Conservation (phyloP, 169 alveolate genomes). For the Miamiensis avidus region DNA sequence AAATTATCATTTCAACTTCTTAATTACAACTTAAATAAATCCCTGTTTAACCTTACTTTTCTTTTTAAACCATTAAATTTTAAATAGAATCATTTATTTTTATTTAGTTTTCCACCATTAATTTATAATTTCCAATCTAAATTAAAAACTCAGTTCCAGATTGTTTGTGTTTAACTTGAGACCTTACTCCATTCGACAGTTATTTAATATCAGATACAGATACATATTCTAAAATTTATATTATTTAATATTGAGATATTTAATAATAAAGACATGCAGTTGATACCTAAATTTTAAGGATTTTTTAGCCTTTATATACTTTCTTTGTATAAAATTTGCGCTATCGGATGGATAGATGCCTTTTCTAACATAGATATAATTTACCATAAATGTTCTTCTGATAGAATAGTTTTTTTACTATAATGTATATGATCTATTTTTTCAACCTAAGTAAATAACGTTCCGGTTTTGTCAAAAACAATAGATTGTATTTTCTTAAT, state of each 20-base stretch:
- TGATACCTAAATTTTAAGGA: background rate
- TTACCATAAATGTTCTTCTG: slow-evolving; percentile 17
- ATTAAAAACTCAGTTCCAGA: too few relatives aligned
- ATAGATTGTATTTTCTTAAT: slow-evolving; percentile 29
- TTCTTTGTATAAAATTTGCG: slow-evolving; percentile 8
- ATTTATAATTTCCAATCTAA: slow-evolving; percentile 20
- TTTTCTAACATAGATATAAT: slow-evolving; percentile 8
- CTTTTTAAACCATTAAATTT: background rate
- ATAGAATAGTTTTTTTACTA: too few relatives aligned
- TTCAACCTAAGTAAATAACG: slow-evolving; percentile 39
- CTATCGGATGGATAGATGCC: slow-evolving; percentile 2
- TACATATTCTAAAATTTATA: background rate
- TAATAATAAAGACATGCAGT: too few relatives aligned
- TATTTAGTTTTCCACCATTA: slow-evolving; percentile 5
- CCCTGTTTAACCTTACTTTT: slow-evolving; percentile 22
- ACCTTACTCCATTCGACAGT: background rate
- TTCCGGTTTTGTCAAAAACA: slow-evolving; percentile 50
- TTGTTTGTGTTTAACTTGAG: background rate
- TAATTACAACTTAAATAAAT: slow-evolving; percentile 17
- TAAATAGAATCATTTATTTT: slow-evolving; percentile 7
- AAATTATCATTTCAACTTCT: background rate
- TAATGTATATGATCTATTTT: slow-evolving; percentile 11
- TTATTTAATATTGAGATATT: too few relatives aligned
- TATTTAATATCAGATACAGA: background rate
- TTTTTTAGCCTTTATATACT: background rate